phyloP scores from a whole-genome alignment of 768 basidiomycete genomes.

The Leccinum variicolor region DNA sequence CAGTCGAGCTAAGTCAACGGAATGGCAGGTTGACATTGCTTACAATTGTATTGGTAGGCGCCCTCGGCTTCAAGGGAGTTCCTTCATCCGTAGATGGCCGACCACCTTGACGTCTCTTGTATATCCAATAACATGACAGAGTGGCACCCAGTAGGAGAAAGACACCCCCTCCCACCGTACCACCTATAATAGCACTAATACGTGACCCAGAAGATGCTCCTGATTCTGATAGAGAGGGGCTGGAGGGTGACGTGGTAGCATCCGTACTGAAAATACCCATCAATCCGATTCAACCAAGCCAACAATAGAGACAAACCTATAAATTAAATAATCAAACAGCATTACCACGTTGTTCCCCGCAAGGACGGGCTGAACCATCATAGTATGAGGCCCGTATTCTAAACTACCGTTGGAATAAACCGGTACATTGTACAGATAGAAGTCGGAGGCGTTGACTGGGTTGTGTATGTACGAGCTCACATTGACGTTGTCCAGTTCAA shows the following conservation, averaged over 20 bases:
- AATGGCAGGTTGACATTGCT: neutral
- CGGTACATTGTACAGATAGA: slow-evolving; percentile 12
- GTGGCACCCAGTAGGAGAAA: neutral
- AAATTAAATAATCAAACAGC: slow-evolving; percentile 19
- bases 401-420: slow-evolving; percentile 13
- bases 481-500: slow-evolving; percentile 3
- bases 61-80: neutral
- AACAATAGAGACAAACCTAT: slow-evolving; percentile 8
- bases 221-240: neutral
- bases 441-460: neutral
- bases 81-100: neutral
- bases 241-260: neutral
- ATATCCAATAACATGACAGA: neutral
- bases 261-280: slow-evolving; percentile 3
- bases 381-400: neutral
- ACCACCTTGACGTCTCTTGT: neutral
- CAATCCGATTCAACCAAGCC: neutral
- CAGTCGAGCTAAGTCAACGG: neutral
- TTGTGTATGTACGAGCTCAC: slow-evolving; percentile 1
- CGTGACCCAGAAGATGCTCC: neutral
- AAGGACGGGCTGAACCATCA: slow-evolving; percentile 8
- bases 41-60: neutral
- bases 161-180: neutral
- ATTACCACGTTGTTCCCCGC: slow-evolving; percentile 1
- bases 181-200: slow-evolving; percentile 6